Evolutionary conservation across 2,329 filamentous ascomycete genomes (phyloP), one percentile per base, ranked within the genome.

Genomic region (Fusarium denticulatum): DNA sequence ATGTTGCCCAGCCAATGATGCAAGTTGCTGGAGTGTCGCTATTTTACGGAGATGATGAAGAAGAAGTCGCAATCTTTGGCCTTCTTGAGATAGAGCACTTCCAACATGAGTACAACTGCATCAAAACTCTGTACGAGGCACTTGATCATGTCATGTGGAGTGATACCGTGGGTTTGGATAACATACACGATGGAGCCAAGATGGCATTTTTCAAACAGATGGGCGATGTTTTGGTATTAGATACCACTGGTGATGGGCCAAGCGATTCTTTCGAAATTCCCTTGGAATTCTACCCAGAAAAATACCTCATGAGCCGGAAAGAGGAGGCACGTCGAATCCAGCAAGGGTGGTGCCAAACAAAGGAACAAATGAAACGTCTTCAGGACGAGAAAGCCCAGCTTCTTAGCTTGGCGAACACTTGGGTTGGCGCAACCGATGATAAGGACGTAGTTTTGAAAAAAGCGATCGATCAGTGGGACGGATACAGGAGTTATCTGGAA

Each of bases 151-250:
- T 87, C 36, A 82, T 88, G 76, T 88, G 86, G 86, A 80, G 79
- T 22, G 81, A 85, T 56, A 82, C 82, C 4, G 75, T 88, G 26
- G 79, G 79, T 8, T 80, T 79, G 68, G 77, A 81, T 28, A 79
- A 80, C 20, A 77, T 83, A 8, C 75, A 81, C 15, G 77, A 83
- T 6, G 79, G 77, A 0, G 80, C 83, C 0, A 83, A 81, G 55
- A 85, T 85, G 78, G 85, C 85, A 39, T 81, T 84, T 53, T 81
- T 88, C 43, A 79, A 80, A n/a, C 80, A 85, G 20, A 81, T 84
- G 66, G 86, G 86, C 8, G 86, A 89, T n/a, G 82, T 89, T 7
- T 73, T 90, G 30, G 83, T 84, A 13, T 81, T 90, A 42, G 83
- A 84, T 47, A 76, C 90, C 18, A 80, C 81, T 22, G 82, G 82